Percentiles rank a stretch among this genome's conserved stretches.
These are phyloP conservation scores for Fomitopsis betulina DNA, from an alignment of 1,284 basidiomycete genomes.

Conservation along the genomic window DNA sequence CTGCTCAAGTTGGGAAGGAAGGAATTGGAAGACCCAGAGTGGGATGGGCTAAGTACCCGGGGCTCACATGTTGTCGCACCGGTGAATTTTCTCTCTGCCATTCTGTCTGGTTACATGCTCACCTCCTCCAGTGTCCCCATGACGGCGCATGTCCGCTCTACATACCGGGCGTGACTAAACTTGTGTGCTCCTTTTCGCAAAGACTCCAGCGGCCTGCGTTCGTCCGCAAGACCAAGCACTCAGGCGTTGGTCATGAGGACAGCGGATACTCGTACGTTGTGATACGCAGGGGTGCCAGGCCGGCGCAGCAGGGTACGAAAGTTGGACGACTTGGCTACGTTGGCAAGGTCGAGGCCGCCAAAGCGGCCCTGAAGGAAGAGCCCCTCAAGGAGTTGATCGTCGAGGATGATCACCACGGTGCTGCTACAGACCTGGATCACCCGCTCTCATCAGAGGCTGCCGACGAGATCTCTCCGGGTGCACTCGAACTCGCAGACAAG, in stretches of 20 bases:
- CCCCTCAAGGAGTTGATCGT: constrained; percentile 40
- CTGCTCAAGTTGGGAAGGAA: constrained; percentile 66
- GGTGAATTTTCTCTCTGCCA: constrained; percentile 38
- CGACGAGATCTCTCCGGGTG: not conserved
- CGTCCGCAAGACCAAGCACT: constrained; percentile 84
- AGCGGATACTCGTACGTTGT: constrained; percentile 90
- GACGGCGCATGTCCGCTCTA: constrained; percentile 81
- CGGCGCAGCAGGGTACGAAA: constrained; percentile 32
- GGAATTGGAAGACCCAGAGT: constrained; percentile 46
- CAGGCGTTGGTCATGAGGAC: constrained; percentile 79
- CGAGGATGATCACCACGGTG: constrained; percentile 31
- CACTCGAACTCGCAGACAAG: constrained; percentile 13
- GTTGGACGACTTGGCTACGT: constrained; percentile 68
- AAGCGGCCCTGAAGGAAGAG: constrained; percentile 28
- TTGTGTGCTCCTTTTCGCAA: constrained; percentile 84
- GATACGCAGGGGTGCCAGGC: constrained; percentile 76
- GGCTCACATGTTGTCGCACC: constrained; percentile 84
- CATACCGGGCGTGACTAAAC: constrained; percentile 42
- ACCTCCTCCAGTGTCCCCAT: constrained; percentile 77
- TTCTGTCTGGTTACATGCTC: not conserved
- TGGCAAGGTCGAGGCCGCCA: constrained; percentile 37
- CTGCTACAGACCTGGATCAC: not conserved
- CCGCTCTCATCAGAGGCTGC: not conserved
- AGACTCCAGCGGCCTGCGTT: constrained; percentile 84
- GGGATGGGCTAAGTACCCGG: constrained; percentile 30